Percentiles rank a stretch among this genome's conserved stretches.
Evolutionary conservation across 2,329 filamentous ascomycete species (phyloP).

Genomic region (Fusarium hainanense): DNA sequence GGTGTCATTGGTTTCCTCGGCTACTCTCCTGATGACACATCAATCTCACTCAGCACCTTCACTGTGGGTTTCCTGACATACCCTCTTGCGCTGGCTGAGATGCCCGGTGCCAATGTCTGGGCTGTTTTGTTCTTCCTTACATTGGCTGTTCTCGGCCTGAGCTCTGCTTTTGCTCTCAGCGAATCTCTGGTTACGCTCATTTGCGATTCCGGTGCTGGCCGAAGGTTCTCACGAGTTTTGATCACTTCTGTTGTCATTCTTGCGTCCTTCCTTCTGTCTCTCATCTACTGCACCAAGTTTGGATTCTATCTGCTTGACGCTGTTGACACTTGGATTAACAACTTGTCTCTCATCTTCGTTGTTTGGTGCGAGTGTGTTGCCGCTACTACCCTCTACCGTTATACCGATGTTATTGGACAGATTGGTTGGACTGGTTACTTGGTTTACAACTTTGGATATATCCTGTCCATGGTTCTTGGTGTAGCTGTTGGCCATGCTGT

Average conservation of each 20-base stretch:
- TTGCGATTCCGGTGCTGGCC: not conserved
- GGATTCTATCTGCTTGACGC: not conserved
- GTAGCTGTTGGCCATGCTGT: not conserved
- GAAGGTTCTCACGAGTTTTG: not conserved
- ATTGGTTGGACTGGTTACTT: not conserved
- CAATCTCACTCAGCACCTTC: not conserved
- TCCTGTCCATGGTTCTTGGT: not conserved
- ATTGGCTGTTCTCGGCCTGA: not conserved
- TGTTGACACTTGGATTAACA: constrained; percentile 1
- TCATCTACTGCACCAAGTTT: not conserved
- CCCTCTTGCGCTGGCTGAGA: not conserved
- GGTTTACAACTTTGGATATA: not conserved
- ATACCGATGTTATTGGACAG: not conserved
- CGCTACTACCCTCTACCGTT: not conserved
- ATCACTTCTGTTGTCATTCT: not conserved
- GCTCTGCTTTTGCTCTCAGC: not conserved
- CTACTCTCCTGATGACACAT: not conserved
- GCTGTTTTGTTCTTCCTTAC: not conserved
- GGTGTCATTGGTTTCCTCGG: not conserved
- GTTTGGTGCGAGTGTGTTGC: not conserved
- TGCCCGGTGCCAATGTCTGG: not conserved
- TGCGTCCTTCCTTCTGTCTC: not conserved
- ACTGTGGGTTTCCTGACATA: not conserved
- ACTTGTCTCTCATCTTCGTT: not conserved
- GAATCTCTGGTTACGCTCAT: not conserved